Base-by-base conservation (phyloP, 2,329 filamentous ascomycete species). In the Didymella lethalis region DNA sequence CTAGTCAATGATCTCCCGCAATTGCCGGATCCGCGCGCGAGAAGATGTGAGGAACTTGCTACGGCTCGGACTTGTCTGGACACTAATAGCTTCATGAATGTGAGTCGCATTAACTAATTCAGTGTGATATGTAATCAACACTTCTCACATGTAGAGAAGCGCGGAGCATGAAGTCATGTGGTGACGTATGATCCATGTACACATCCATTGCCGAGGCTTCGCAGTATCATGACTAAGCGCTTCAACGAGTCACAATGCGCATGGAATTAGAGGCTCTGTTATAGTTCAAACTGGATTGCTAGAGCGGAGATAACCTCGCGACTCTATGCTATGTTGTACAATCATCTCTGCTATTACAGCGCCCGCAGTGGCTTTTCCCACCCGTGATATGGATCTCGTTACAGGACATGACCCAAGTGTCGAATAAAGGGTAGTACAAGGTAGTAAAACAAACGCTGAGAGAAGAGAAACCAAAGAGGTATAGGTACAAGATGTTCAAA, bases 401-500 rank as follows among this genome's bases (percentile, higher is more conserved):
- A 68, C 64, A 64, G 56, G 53, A 64, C 58, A 61, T 64, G 55
- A 64, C 59, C 62, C 61, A 61, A 59, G 58, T 57, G 64, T 64
- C 61, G 55, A 45, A 49, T 61, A 62, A 67, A 66, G 66, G 59
- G 65, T 70, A 64, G 63, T 67, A 69, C 60, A 61, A 49, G 57
- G 54, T 70, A 69, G 53, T 73, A 71, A 73, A 69, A 73, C 67
- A 70, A 65, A 65, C 64, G 64, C 65, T 63, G 64, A 61, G 65
- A 69, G 64, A 71, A 71, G 65, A 68, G 64, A 68, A 72, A 67
- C 62, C 62, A 65, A 69, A 64, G 62, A 71, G 68, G 67, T 77
- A 76, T 75, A 70, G 66, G 57, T 74, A 75, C 72, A 75, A 65
- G 62, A 64, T 69, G 61, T 59, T 65, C 59, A 66, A 65, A 69